These are phyloP conservation scores for Aegle marmelos DNA, from an alignment of 345 rosid species.

Conservation along the genomic window DNA sequence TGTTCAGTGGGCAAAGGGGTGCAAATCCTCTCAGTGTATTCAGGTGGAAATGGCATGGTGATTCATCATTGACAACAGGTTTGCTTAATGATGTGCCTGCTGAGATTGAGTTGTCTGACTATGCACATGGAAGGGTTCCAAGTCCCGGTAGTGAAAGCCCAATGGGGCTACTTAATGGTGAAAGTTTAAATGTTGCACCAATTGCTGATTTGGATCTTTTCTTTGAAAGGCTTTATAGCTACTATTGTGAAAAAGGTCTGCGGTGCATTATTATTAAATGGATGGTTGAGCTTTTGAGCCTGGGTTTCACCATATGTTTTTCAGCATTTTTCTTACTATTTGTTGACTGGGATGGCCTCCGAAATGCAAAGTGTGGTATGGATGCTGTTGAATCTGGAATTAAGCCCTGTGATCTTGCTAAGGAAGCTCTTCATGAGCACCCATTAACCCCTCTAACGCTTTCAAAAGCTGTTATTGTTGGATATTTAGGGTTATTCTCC, in stretches of 20 bases:
- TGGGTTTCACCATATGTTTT: slow-evolving; percentile 89
- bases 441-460: slow-evolving; percentile 89
- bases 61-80: slow-evolving; percentile 68
- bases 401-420: slow-evolving; percentile 93
- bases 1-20: slow-evolving; percentile 72
- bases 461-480: slow-evolving; percentile 77
- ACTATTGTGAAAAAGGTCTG: slow-evolving; percentile 94
- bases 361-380: slow-evolving; percentile 98
- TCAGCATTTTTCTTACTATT: slow-evolving; percentile 90
- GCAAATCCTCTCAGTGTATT: slow-evolving; percentile 58
- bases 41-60: slow-evolving; percentile 66
- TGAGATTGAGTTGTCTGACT: slow-evolving; percentile 86
- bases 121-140: slow-evolving; percentile 75
- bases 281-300: slow-evolving; percentile 88
- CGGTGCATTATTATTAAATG: slow-evolving; percentile 94
- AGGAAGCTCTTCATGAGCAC: slow-evolving; percentile 85
- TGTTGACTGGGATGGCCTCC: slow-evolving; percentile 98
- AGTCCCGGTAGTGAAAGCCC: slow-evolving; percentile 99
- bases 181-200: slow-evolving; percentile 71
- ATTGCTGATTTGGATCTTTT: slow-evolving; percentile 93
- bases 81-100: slow-evolving; percentile 79
- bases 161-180: slow-evolving; percentile 90
- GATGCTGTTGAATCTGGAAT: slow-evolving; percentile 97
- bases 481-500: slow-evolving; percentile 83
- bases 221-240: slow-evolving; percentile 86